Evolutionary conservation across 345 rosid species (phyloP).

Genomic region (Syzygium aqueum): DNA sequence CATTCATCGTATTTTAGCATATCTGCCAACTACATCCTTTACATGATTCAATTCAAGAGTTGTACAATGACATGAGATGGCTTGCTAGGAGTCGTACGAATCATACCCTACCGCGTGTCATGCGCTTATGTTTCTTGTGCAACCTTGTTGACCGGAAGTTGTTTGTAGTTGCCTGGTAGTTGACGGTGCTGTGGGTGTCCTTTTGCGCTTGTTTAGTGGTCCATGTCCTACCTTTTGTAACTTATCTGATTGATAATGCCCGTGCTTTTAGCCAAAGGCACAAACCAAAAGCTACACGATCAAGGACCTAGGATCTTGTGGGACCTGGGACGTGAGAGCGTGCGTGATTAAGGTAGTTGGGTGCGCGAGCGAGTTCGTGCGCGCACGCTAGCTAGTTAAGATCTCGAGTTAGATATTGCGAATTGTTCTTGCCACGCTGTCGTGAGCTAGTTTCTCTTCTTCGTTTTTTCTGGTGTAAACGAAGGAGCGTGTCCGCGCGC

Average conservation of each 20-base stretch:
- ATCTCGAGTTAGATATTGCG: neutral
- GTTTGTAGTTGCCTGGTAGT: neutral
- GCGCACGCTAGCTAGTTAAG: neutral
- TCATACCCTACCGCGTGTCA: neutral
- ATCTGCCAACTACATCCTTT: neutral
- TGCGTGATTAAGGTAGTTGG: neutral
- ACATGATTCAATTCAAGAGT: neutral
- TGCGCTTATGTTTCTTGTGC: neutral
- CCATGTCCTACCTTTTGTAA: neutral
- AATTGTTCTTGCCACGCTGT: neutral
- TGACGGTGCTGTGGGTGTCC: neutral
- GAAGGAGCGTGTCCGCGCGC: neutral
- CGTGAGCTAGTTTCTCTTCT: neutral
- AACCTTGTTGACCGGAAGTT: neutral
- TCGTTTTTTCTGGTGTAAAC: neutral
- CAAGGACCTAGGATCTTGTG: neutral
- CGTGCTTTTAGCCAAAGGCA: neutral
- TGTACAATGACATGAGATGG: accelerated
- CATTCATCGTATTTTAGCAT: accelerated
- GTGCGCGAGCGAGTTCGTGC: too few species aligned
- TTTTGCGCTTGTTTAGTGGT: neutral
- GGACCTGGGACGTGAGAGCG: neutral
- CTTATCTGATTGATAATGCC: neutral
- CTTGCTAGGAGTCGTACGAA: neutral
- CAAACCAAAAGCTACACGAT: neutral